These are phyloP conservation scores for Zizania palustris DNA, from an alignment of 202 grass and related monocot genomes.

Conservation along the genomic window DNA sequence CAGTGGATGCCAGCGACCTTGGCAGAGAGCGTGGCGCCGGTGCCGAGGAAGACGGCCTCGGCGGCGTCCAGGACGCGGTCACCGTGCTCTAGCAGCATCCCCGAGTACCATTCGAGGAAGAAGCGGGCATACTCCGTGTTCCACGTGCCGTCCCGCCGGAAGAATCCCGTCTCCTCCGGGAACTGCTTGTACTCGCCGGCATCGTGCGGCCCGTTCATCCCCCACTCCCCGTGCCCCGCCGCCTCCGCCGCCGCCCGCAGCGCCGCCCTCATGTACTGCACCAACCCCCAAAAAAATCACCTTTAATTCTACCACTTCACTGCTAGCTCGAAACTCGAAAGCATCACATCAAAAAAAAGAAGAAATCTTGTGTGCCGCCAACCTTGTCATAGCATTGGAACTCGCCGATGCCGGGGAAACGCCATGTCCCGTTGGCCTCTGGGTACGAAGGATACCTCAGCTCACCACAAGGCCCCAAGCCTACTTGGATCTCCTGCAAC, in stretches of 20 bases:
- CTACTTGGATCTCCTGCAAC: slow-evolving; percentile 87
- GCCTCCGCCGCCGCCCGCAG: slow-evolving; percentile 58
- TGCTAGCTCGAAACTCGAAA: too few relatives aligned
- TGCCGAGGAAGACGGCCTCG: slow-evolving; percentile 75
- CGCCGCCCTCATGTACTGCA: slow-evolving; percentile 88
- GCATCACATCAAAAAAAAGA: background rate
- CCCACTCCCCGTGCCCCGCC: slow-evolving; percentile 70
- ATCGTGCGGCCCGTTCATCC: slow-evolving; percentile 73
- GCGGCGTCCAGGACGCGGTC: slow-evolving; percentile 73
- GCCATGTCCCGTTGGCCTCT: slow-evolving; percentile 90
- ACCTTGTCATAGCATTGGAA: slow-evolving; percentile 88
- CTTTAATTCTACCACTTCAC: background rate
- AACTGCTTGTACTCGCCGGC: slow-evolving; percentile 95
- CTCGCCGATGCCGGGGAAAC: slow-evolving; percentile 91
- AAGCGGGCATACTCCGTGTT: slow-evolving; percentile 88
- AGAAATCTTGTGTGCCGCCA: too few relatives aligned
- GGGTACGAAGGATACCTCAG: slow-evolving; percentile 95
- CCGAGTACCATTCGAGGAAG: slow-evolving; percentile 90
- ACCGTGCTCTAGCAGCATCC: slow-evolving; percentile 84
- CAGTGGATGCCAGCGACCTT: slow-evolving; percentile 97
- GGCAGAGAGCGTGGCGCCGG: slow-evolving; percentile 67
- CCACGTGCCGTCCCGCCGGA: slow-evolving; percentile 88
- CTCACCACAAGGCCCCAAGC: slow-evolving; percentile 92
- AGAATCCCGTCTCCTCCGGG: slow-evolving; percentile 94
- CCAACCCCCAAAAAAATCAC: background rate